phyloP scores from a whole-genome alignment of 768 basidiomycete genomes.

The Mycena leptocephala region DNA sequence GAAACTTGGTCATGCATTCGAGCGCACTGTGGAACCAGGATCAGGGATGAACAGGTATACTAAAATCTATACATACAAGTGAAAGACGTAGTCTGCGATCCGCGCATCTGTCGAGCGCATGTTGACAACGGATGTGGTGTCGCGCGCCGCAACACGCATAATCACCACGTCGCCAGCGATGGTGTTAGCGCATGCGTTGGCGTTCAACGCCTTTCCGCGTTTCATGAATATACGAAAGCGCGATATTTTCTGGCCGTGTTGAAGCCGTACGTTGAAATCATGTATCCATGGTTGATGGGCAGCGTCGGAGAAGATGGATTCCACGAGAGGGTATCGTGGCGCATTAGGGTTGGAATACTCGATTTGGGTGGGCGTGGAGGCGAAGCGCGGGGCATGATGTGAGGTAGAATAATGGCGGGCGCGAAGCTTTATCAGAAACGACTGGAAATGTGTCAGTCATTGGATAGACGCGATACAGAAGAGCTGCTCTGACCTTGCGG shows the following conservation, averaged over 20 bases:
- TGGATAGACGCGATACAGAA: not conserved
- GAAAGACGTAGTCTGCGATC: not conserved
- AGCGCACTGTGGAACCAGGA: not conserved
- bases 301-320: too few species aligned
- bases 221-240: conserved; percentile 7
- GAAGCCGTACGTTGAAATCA: too few species aligned
- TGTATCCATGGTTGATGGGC: too few species aligned
- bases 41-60: not conserved
- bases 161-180: conserved; percentile 2
- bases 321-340: conserved; percentile 19
- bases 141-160: too few species aligned
- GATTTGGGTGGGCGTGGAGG: conserved; percentile 3
- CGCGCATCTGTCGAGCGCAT: not conserved
- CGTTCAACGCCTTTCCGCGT: not conserved
- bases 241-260: too few species aligned
- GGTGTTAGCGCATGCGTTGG: conserved; percentile 2
- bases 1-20: not conserved
- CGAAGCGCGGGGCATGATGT: conserved; percentile 4
- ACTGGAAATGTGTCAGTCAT: conserved; percentile 3
- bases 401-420: conserved; percentile 3
- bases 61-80: not conserved
- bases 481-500: not conserved
- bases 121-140: not conserved
- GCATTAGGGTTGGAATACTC: not conserved
- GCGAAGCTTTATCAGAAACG: not conserved